Conservation (phyloP, 2,329 filamentous ascomycete genomes). For the Penicillium sp. region DNA sequence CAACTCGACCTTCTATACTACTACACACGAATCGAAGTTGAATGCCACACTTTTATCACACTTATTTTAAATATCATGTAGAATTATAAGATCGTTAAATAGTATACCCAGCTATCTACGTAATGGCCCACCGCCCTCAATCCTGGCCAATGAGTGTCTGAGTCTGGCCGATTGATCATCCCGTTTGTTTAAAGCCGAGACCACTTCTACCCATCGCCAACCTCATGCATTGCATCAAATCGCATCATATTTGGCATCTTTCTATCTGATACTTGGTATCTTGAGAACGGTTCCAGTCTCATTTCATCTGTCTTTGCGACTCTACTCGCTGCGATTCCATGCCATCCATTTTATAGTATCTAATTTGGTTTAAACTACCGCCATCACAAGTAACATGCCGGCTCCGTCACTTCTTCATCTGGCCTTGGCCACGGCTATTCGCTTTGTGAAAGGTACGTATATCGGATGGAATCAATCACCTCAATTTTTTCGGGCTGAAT, state of each 20-base stretch:
- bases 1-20: too few species aligned
- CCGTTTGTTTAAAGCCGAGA: background rate
- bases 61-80: too few species aligned
- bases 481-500: background rate
- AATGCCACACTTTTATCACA: too few species aligned
- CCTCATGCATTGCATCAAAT: background rate
- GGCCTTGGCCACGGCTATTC: slow-evolving; percentile 37
- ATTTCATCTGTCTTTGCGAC: background rate
- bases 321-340: slow-evolving; percentile 18
- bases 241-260: background rate
- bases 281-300: background rate
- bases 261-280: background rate
- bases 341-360: background rate
- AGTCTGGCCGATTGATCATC: background rate
- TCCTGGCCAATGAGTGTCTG: background rate
- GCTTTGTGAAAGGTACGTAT: slow-evolving; percentile 39
- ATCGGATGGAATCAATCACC: background rate
- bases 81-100: too few species aligned
- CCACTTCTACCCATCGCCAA: background rate
- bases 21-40: too few species aligned
- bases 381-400: slow-evolving; percentile 30
- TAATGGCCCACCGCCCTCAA: background rate
- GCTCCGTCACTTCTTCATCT: slow-evolving; percentile 38
- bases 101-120: too few species aligned
- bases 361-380: slow-evolving; percentile 6